Base-by-base conservation (phyloP, 352 stramenopile genomes). In the Pythium brassicae region DNA sequence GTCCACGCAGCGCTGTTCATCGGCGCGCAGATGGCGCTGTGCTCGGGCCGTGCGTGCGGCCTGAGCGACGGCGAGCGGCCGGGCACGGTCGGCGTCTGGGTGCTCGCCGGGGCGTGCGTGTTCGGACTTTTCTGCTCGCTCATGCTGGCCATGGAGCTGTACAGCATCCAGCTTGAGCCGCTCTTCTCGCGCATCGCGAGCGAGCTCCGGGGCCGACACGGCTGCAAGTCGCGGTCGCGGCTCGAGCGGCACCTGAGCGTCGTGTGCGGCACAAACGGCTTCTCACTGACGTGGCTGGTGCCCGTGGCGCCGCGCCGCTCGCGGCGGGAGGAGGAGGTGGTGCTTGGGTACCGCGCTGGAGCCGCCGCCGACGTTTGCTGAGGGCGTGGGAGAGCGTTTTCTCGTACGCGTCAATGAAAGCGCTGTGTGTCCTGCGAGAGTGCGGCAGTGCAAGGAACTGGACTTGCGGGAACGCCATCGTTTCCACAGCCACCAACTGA, bases 121-220 rank as follows among this genome's bases (percentile, higher is more conserved):
- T 94, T 94, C 27, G 76, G 81, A 15, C 63, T 91, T 8, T 91
- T 94, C 46, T 91, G 78, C 58, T 68, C 68, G 48, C 61, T 87
- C 43, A 92, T 94, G 82, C 61, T 92, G 20, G 63, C 32, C 29
- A 90, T 94, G 82, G 85, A 94, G 62, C 54, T 92, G 53, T 86
- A 77, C 59, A 87, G 75, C 65, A 89, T 89, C 64, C 72, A 80
- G 63, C 65, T 83, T 27, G 78, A 89, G 56, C 63, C 72, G 37
- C 50, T 79, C 3, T 82, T 80, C 46, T 63, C 67, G 40, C 22
- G 70, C 60, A 87, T 91, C 55, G 66, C 73, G 27, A 69, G 86
- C 35, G 76, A 86, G 51, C 62, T 84, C 12, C 68, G 78, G 20
- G 69, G 70, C 22, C 75, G 79, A 20, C 71, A 63, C 14, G 70